Base-by-base conservation (phyloP, 176 grass and related monocot genomes). In the Rhipidocladum racemiflorum region DNA sequence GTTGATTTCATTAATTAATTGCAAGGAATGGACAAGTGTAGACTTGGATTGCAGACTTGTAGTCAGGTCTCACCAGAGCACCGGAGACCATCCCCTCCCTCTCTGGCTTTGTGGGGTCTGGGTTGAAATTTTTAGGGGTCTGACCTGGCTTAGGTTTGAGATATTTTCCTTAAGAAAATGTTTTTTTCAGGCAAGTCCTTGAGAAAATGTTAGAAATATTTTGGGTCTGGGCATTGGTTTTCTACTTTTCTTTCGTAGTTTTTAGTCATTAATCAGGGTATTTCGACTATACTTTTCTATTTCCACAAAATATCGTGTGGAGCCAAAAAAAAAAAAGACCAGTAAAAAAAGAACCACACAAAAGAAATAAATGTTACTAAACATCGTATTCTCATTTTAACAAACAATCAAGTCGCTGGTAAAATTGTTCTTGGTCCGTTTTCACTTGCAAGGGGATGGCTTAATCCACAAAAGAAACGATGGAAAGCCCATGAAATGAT, bases 11-110 rank as follows among this genome's bases (percentile, higher is more conserved):
- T 50, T 72, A 16, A 16, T 48, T 38, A 77, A 60, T 69, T 49
- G 61, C 60, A 30, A 56, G 7, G 25, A 49, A 66, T 45, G 42
- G 63, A 60, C 62, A 68, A 4, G 18, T 46, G 49, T 38, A 43
- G 83, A 77, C 63, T 59, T 17, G 39, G 54, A 34, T 34, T 34
- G 32, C 2, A 24, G 21, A 10, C 21, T 25, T 57, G 39, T 6
- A 69, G 65, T 54, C 32, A 16, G 42, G 67, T 80, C 84, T 86
- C 66, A 70, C 55, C 54, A n/a, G 4, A 53, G n/a, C 57, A 20
- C 23, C 34, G 1, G 78, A 43, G 65, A 9, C 32, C 9, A 5
- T 68, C 64, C 0, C 12, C 12, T 39, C 3, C 34, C 2, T 78
- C 42, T 30, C 44, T 38, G 12, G 54, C 3, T 29, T 20, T 42